These are phyloP conservation scores for Xylariaceae sp. DNA, from an alignment of 2,329 filamentous ascomycete species.

Conservation along the genomic window DNA sequence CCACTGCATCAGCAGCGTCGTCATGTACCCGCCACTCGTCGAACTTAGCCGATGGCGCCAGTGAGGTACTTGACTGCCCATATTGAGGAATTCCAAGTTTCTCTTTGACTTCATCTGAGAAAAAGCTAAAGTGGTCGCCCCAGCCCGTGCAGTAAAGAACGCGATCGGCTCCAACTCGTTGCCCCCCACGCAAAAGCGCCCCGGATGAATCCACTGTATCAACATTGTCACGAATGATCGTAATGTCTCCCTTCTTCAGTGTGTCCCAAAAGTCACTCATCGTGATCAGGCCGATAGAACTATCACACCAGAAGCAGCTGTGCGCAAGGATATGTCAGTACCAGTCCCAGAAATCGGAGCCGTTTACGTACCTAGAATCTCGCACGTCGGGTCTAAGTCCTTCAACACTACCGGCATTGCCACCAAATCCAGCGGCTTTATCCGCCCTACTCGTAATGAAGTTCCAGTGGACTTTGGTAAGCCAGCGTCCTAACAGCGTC, in stretches of 20 bases:
- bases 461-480: constrained; percentile 4
- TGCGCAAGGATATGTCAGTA: no score
- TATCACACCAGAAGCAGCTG: constrained; percentile 13
- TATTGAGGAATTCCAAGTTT: constrained; percentile 20
- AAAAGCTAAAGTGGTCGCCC: constrained; percentile 19
- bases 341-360: no score
- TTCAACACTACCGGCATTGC: no score
- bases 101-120: constrained; percentile 10
- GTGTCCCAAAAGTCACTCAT: constrained; percentile 14
- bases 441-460: no score
- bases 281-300: constrained; percentile 11
- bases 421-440: no score
- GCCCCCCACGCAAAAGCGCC: constrained; percentile 10
- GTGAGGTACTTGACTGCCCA: no score
- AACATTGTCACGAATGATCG: constrained; percentile 10
- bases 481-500: constrained; percentile 6
- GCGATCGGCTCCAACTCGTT: constrained; percentile 11
- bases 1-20: constrained; percentile 9
- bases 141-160: constrained; percentile 20
- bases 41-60: no score
- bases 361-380: no score
- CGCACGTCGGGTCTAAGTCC: no score
- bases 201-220: constrained; percentile 5
- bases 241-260: constrained; percentile 7
- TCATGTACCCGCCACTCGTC: no score